Evolutionary conservation across 257 asterid genomes (phyloP), one percentile per base, ranked within the genome.

Genomic region (Capsicum pubescens): DNA sequence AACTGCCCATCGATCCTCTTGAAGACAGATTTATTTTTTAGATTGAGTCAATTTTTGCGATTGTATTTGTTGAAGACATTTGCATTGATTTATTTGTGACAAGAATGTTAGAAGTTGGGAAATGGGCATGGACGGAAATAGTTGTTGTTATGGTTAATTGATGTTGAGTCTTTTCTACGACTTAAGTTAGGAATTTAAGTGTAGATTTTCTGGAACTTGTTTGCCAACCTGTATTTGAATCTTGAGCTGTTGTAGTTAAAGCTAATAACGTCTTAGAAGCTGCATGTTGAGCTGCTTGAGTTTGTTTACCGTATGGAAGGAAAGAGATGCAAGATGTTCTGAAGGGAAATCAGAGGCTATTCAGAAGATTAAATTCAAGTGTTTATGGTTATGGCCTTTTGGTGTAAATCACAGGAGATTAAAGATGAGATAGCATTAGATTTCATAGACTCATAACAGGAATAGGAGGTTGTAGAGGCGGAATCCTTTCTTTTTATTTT

Each of bases 171-270:
- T 63, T 4, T 76, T 54, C 64, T 52, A 26, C 48, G 14, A 8
- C 4, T 14, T 3, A 54, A 13, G 81, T 13, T 76, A 52, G 3
- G 26, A 7, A 3, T 48, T 21, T 10, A 64, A 32, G 16, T 66
- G 48, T 77, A 9, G 81, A 54, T 77, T 77, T 54, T 54, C 64
- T 52, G 81, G 54, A 76, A 76, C 19, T 14, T 15, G 19, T 76
- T 54, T 1, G 11, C 8, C 60, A 74, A 50, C 80, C 42, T 50
- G 19, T 19, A 11, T 50, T 74, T 66, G 77, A 52, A 69, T 16
- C 32, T 69, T 69, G 77, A 69, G 54, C 77, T 15, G 77, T 39
- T 69, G 7, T 8, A 42, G 21, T 16, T 69, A 16, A 39, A 42
- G 77, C 4, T 6, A 42, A 17, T 70, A 39, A 6, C 13, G 12